phyloP scores from a whole-genome alignment of 2,329 filamentous ascomycete species.

The Xylaria sp. region DNA sequence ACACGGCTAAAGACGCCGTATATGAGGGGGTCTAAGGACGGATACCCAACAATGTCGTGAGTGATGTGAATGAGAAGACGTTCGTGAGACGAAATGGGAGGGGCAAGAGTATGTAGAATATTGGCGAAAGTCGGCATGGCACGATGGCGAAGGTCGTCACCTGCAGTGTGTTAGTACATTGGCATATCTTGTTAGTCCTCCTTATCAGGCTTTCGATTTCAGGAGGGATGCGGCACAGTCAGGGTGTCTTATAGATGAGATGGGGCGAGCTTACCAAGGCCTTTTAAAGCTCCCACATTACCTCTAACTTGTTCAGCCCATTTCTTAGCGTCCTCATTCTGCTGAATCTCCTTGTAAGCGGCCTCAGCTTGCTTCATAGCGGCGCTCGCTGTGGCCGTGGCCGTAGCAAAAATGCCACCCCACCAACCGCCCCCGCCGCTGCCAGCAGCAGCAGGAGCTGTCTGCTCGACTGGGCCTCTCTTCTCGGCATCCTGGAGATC shows the following conservation, averaged over 20 bases:
- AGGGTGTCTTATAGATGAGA: neutral
- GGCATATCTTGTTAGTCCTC: slow-evolving; percentile 25
- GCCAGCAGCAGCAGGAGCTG: slow-evolving; percentile 45
- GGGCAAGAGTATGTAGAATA: slow-evolving; percentile 92
- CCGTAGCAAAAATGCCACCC: slow-evolving; percentile 85
- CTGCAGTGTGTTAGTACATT: slow-evolving; percentile 58
- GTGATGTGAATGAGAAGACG: slow-evolving; percentile 97
- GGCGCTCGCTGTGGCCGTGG: slow-evolving; percentile 69
- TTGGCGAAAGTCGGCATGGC: slow-evolving; percentile 95
- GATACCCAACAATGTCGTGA: slow-evolving; percentile 94
- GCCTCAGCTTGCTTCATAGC: slow-evolving; percentile 93
- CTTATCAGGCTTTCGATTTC: slow-evolving; percentile 3
- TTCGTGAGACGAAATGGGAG: slow-evolving; percentile 96
- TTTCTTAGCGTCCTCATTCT: slow-evolving; percentile 95
- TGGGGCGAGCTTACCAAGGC: slow-evolving; percentile 69
- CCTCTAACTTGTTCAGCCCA: slow-evolving; percentile 95
- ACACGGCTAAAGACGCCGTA: slow-evolving; percentile 92
- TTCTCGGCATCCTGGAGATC: slow-evolving; percentile 69
- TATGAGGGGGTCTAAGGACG: slow-evolving; percentile 91
- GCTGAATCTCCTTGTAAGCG: slow-evolving; percentile 92
- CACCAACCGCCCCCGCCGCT: slow-evolving; percentile 83
- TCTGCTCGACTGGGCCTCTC: slow-evolving; percentile 60
- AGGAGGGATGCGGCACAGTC: neutral
- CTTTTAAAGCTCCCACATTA: slow-evolving; percentile 82
- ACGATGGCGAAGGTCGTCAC: slow-evolving; percentile 85